Base-by-base conservation (phyloP, 345 rosid genomes). In the Geranium brycei region DNA sequence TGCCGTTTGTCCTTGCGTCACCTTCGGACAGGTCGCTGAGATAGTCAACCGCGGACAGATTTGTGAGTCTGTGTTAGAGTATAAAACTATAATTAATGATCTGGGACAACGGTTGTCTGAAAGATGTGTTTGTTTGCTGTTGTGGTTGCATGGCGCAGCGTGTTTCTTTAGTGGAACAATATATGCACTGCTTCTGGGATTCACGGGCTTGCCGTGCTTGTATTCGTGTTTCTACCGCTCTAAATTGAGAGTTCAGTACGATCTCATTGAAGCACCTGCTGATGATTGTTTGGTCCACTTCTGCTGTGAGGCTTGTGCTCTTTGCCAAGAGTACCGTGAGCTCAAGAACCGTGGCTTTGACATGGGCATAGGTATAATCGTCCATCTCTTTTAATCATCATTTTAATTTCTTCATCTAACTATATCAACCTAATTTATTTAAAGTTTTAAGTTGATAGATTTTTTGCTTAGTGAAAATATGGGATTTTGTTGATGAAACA, bases 201-300 rank as follows among this genome's bases (percentile, higher is more conserved):
- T 80, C 4, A 40, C 76, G 0, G 72, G 84, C 13, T 53, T 76
- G 1, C 60, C 84, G 3, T 76, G 82, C 72, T 57, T 79, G 51
- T 76, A 79, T 32, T 79, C 84, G 1, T 80, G 84, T 66, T 63
- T 69, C 32, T 73, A 73, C 35, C 69, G 79, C 65, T 75, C 84
- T 51, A 75, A 74, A 69, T 55, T 80, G 71, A 75, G 82, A 64
- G 84, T 72, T 16, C 82, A 79, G 31, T 73, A 77, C 38, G 79
- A 73, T 73, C 62, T 79, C 72, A 78, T 75, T 63, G 83, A 75
- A 68, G 76, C 74, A 65, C 81, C 82, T 19, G 73, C 71, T 63
- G 81, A 71, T 13, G 86, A 79, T 79, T 82, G 86, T 67, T 68
- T 82, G 70, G 80, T 75, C 65, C 83, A 79, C 64, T 78, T 75